These are phyloP conservation scores for Candida ficus DNA, from an alignment of 805 yeast species.

Conservation along the genomic window DNA sequence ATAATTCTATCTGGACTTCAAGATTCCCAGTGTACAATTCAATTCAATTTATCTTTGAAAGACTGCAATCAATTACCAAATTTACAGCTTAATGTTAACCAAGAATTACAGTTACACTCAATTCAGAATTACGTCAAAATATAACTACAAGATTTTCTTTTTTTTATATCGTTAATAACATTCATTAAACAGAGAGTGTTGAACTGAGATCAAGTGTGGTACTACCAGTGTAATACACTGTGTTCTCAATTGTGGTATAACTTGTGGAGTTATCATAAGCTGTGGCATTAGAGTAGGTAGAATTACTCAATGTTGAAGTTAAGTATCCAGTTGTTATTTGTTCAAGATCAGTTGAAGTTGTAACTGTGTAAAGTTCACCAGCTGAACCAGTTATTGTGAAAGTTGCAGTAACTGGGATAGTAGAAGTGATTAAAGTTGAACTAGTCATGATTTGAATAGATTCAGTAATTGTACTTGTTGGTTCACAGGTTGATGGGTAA, in stretches of 20 bases:
- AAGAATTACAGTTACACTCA: too few species aligned
- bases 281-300: constrained; percentile 22
- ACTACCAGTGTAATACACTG: neutral
- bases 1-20: too few species aligned
- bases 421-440: neutral
- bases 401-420: constrained; percentile 17
- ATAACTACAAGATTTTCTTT: too few species aligned
- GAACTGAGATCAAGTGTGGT: neutral
- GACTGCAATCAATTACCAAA: too few species aligned
- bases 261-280: constrained; percentile 25
- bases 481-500: constrained; percentile 15
- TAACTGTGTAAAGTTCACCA: constrained; percentile 20
- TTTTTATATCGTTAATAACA: too few species aligned
- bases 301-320: too few species aligned
- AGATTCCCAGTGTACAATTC: too few species aligned
- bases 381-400: constrained; percentile 24
- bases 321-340: constrained; percentile 20
- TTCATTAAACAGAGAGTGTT: too few species aligned
- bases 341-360: constrained; percentile 23
- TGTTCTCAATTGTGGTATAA: constrained; percentile 3
- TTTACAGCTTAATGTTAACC: too few species aligned
- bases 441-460: neutral
- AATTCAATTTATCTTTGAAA: too few species aligned
- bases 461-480: constrained; percentile 1
- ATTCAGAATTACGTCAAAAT: too few species aligned